Percentiles rank a stretch among this genome's conserved stretches.
Evolutionary conservation across 257 asterid genomes (phyloP).

Genomic region (Solanum sejunctum): DNA sequence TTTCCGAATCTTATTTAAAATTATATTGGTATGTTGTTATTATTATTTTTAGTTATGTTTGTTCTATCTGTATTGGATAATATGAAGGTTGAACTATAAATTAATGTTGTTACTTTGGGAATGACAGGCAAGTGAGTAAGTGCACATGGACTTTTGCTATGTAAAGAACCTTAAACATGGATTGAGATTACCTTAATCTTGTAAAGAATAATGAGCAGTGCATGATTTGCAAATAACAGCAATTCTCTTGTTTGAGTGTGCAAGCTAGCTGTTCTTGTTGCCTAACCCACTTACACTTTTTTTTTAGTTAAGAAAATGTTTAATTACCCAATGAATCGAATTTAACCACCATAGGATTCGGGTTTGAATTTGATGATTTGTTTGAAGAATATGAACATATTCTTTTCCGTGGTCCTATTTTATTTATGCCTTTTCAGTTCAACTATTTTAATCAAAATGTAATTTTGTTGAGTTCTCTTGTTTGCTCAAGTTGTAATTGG

Average conservation of each 20-base stretch:
- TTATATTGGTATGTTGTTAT: background rate
- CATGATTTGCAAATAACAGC: background rate
- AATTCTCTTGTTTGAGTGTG: background rate
- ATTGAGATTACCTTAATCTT: background rate
- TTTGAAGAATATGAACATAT: conserved; percentile 21
- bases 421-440: background rate
- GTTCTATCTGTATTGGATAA: background rate
- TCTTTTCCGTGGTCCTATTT: conserved; percentile 23
- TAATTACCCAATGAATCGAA: background rate
- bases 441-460: background rate
- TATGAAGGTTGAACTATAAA: background rate
- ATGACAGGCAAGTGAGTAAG: background rate
- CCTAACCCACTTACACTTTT: background rate
- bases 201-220: background rate
- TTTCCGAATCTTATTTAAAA: background rate
- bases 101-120: background rate
- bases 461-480: background rate
- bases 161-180: background rate
- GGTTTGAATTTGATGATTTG: background rate
- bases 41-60: background rate
- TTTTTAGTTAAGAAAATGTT: background rate
- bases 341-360: background rate
- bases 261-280: background rate
- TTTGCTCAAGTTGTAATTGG: conserved; percentile 6
- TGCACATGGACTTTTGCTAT: background rate